phyloP scores from a whole-genome alignment of 441 rosid genomes.

The Aquilaria agallochum region DNA sequence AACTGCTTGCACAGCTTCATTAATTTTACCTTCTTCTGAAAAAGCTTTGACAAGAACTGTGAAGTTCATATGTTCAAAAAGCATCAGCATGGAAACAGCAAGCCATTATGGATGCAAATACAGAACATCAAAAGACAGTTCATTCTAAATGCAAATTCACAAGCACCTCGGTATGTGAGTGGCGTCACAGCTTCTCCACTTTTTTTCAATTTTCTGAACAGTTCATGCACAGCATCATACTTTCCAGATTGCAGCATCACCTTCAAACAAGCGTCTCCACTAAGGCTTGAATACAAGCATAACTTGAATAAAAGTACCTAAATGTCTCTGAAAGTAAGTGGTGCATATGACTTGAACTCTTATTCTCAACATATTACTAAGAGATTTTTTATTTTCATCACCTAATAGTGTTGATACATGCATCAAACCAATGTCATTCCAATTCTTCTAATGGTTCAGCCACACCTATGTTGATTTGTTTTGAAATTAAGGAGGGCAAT shows the following conservation, averaged over 20 bases:
- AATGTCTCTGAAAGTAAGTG: no score
- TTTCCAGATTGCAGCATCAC: conserved; percentile 91
- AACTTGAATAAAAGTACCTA: background rate
- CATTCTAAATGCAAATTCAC: conserved; percentile 4
- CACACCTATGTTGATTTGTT: no score
- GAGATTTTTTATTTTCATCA: no score
- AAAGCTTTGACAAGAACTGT: conserved; percentile 82
- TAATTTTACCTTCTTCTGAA: conserved; percentile 79
- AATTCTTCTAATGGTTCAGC: no score
- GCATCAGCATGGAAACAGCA: conserved; percentile 1
- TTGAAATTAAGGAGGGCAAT: no score
- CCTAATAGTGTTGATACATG: no score
- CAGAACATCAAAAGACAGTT: background rate
- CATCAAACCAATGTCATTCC: no score
- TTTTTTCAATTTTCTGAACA: conserved; percentile 67
- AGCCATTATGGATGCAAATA: background rate
- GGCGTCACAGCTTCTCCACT: conserved; percentile 73
- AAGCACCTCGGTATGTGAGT: conserved; percentile 71
- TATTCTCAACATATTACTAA: no score
- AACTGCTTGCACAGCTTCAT: conserved; percentile 76
- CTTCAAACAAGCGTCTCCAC: conserved; percentile 58
- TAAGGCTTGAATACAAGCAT: conserved; percentile 43
- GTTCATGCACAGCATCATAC: conserved; percentile 68
- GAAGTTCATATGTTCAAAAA: conserved; percentile 12
- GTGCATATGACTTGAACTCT: no score